Base-by-base conservation (phyloP, 345 rosid species). In the Lepidium didymum region DNA sequence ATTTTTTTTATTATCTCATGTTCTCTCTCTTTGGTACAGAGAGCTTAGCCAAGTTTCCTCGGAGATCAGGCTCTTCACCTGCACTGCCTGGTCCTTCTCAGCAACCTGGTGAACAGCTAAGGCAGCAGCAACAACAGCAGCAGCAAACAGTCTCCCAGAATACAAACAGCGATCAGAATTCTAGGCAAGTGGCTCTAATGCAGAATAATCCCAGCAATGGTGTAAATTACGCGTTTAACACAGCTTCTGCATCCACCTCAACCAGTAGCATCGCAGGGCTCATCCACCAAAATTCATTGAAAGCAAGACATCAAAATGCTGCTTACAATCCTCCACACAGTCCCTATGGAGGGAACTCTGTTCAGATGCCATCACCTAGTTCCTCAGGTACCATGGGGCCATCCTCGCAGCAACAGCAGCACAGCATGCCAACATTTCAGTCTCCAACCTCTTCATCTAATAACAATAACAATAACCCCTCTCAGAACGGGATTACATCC, bases 31-130 rank as follows among this genome's bases (percentile, higher is more conserved):
- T 72, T 52, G 63, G 75, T 33, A 23, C 87, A 95, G 97, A 95
- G 83, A 91, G 99, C 78, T 87, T 91, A 83, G 87, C 93, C 55
- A 95, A 91, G 84, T 95, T 83, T 67, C 97, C 99, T 45, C 86
- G 96, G 59, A 82, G 96, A 69, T 68, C 88, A 50, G 72, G 81
- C 56, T 60, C 83, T 67, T 80, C 87, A 63, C 79, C 86, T 19
- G 84, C 80, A 47, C 65, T 81, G 46, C 84, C 78, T 15, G 60
- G 77, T 68, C 92, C 83, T 75, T 42, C 73, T 67, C 96, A 84
- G 64, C 94, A 81, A 80, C 67, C 86, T 9, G 84, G 78, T 67
- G 92, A 87, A 54, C 92, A 84, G 68, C 37, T 35, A 10, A 67
- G 77, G 50, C 69, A 45, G 63, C 75, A 54, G 10, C 81, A 76